A percentile compares a stretch with the other conserved stretches of the same genome.
Conservation (phyloP, 1,284 basidiomycete species). For the Microbotryum lychnidis-dioicae region DNA sequence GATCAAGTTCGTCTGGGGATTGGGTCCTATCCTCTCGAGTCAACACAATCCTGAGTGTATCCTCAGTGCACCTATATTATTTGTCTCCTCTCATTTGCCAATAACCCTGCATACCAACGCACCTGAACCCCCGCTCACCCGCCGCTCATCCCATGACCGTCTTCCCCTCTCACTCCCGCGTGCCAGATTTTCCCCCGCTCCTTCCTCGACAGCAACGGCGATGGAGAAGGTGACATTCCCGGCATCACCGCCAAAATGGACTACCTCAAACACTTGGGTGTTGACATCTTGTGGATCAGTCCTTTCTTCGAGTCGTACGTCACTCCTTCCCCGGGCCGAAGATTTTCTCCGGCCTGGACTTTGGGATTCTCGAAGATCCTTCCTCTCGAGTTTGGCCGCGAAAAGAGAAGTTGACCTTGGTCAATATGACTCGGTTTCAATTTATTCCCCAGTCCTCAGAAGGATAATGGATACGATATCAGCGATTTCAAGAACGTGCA, state of each 20-base stretch:
- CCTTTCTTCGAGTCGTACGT: conserved; percentile 65
- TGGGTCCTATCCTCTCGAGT: too few relatives aligned
- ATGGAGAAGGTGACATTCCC: conserved; percentile 65
- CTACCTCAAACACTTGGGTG: conserved; percentile 61
- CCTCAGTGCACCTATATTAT: too few relatives aligned
- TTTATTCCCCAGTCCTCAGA: neutral
- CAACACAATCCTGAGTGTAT: too few relatives aligned
- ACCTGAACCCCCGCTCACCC: too few relatives aligned
- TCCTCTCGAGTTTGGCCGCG: neutral
- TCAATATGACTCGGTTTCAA: too few relatives aligned
- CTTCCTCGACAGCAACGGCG: conserved; percentile 64
- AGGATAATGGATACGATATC: conserved; percentile 8
- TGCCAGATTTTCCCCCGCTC: conserved; percentile 59
- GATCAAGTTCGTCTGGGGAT: too few relatives aligned
- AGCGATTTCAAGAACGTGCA: conserved; percentile 64
- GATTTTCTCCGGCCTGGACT: neutral
- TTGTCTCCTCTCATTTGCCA: too few relatives aligned
- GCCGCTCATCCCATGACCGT: too few relatives aligned
- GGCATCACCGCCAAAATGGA: conserved; percentile 60
- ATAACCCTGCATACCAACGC: too few relatives aligned
- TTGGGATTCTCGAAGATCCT: neutral
- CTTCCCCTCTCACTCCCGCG: too few relatives aligned
- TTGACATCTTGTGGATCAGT: conserved; percentile 64
- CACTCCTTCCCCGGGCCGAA: conserved; percentile 54
- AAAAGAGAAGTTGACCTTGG: too few relatives aligned